A percentile compares a stretch with the other conserved stretches of the same genome.
phyloP scores from a whole-genome alignment of 1,284 basidiomycete genomes.

The Ustilago sp. region DNA sequence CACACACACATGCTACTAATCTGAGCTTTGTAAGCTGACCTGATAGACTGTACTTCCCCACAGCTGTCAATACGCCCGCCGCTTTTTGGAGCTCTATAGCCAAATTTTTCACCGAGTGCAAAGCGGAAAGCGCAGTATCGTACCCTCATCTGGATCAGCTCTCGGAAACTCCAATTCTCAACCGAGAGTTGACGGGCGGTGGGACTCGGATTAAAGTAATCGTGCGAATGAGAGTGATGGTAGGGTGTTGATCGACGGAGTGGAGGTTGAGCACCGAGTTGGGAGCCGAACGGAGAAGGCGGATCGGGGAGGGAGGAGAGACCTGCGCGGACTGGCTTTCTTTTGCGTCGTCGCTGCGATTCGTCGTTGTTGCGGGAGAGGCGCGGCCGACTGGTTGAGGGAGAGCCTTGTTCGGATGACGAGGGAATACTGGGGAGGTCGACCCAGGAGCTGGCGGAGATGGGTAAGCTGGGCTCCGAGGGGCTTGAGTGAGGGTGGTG shows the following conservation, averaged over 20 bases:
- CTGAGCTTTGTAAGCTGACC: slow-evolving; percentile 10
- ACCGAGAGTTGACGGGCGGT: not conserved
- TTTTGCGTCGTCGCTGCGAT: not conserved
- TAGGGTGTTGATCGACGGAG: slow-evolving; percentile 13
- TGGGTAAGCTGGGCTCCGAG: not conserved
- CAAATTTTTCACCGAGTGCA: slow-evolving; percentile 12
- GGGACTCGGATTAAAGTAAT: slow-evolving; percentile 14
- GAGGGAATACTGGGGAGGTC: not conserved
- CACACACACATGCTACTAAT: slow-evolving; percentile 5
- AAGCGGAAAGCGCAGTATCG: slow-evolving; percentile 8
- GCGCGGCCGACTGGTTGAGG: not conserved
- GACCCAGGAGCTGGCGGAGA: slow-evolving; percentile 10
- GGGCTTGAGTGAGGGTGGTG: not conserved
- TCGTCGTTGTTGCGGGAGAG: not conserved
- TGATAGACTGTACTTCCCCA: slow-evolving; percentile 11
- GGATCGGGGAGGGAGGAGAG: slow-evolving; percentile 10
- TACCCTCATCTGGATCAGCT: slow-evolving; percentile 11
- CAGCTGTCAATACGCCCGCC: slow-evolving; percentile 5
- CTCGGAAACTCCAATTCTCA: slow-evolving; percentile 15
- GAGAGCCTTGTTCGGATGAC: not conserved
- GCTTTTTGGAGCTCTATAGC: not conserved
- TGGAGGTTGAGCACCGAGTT: slow-evolving; percentile 6
- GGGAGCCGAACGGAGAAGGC: slow-evolving; percentile 26
- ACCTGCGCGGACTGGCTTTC: slow-evolving; percentile 9
- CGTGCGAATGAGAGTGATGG: slow-evolving; percentile 3